Percentiles rank a stretch among this genome's conserved stretches.
These are phyloP conservation scores for Podospora pseudopauciseta DNA, from an alignment of 495 filamentous ascomycete species.

Conservation along the genomic window DNA sequence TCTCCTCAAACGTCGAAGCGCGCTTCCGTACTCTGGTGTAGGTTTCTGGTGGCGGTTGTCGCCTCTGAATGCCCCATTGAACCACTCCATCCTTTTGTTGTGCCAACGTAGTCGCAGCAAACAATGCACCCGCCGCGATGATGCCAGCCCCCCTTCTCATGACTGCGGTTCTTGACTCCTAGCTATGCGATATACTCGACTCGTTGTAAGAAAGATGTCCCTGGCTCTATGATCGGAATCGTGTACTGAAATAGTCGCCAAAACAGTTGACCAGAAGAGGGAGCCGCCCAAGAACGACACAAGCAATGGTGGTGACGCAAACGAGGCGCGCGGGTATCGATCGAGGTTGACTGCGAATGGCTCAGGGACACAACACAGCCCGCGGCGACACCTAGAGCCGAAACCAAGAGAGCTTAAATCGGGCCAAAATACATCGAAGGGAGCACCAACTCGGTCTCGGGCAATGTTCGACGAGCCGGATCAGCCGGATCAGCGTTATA, in stretches of 20 bases:
- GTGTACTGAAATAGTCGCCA: neutral
- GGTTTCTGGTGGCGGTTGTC: conserved; percentile 15
- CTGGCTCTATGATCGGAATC: neutral
- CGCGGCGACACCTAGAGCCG: neutral
- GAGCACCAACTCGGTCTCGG: neutral
- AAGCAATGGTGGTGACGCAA: neutral
- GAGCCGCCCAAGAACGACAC: neutral
- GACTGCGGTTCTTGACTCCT: conserved; percentile 1
- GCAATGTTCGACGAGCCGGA: neutral
- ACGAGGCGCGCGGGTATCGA: neutral
- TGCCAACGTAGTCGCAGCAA: conserved; percentile 32
- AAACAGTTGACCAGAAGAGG: neutral
- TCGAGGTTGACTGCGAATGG: neutral
- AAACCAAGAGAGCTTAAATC: neutral
- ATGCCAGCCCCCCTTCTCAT: conserved; percentile 27
- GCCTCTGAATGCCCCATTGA: conserved; percentile 41
- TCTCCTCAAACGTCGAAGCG: conserved; percentile 35
- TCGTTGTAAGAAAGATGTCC: neutral
- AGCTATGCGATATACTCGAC: neutral
- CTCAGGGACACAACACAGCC: neutral
- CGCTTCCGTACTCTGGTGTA: conserved; percentile 26
- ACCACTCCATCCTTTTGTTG: conserved; percentile 32
- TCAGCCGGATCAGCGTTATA: neutral
- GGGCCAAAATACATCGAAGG: neutral
- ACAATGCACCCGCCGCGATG: conserved; percentile 30